Evolutionary conservation across 2,329 filamentous ascomycete species (phyloP).

Genomic region (Setomelanomma holmii): DNA sequence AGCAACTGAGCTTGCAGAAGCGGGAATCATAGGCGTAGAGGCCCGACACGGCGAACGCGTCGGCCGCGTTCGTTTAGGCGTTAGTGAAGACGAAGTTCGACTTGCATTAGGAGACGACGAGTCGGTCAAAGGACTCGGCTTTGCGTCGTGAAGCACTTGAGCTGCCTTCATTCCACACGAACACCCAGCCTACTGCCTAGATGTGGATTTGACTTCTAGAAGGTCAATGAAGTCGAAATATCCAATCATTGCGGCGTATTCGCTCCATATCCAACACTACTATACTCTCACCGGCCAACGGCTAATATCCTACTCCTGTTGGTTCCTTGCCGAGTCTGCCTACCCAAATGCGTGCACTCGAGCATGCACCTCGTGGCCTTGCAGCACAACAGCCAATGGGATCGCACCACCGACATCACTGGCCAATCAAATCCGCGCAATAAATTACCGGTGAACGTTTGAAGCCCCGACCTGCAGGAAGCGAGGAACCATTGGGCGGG

Average conservation of each 20-base stretch:
- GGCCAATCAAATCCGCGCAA: not conserved
- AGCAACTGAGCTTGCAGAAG: slow-evolving; percentile 82
- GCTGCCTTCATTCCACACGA: not conserved
- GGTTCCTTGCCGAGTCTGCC: not conserved
- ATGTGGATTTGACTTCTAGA: slow-evolving; percentile 3
- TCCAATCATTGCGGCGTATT: not conserved
- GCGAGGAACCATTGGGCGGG: slow-evolving; percentile 1
- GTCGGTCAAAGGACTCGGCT: slow-evolving; percentile 80
- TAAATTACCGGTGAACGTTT: slow-evolving; percentile 5
- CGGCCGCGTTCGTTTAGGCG: slow-evolving; percentile 82
- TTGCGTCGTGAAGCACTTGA: slow-evolving; percentile 22
- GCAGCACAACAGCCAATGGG: not conserved
- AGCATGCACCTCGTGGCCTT: not conserved
- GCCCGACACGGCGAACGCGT: slow-evolving; percentile 78
- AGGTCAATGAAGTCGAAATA: slow-evolving; percentile 4
- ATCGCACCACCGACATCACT: not conserved
- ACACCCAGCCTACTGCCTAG: not conserved
- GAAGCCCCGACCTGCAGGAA: not conserved
- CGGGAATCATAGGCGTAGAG: slow-evolving; percentile 87
- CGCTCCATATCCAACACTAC: not conserved
- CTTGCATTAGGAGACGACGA: slow-evolving; percentile 87
- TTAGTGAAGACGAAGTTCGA: slow-evolving; percentile 90
- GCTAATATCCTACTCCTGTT: not conserved
- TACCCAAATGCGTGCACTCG: not conserved
- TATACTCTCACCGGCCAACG: not conserved